Evolutionary conservation across 768 basidiomycete species (phyloP).

Genomic region (Leccinum disarticulatum): DNA sequence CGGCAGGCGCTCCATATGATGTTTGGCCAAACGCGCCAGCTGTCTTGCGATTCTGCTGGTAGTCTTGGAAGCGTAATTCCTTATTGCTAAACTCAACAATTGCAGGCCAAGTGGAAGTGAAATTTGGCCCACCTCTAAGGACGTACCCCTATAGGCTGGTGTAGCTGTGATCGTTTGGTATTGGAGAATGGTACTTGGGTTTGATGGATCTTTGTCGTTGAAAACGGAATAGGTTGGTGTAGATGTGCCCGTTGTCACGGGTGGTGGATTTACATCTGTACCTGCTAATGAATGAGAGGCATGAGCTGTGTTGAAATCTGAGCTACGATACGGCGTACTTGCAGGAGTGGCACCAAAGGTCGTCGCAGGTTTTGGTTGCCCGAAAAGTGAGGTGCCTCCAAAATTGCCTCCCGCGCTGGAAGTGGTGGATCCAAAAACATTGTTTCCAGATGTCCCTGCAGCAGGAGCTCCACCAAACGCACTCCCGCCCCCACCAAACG

Average conservation of each 20-base stretch:
- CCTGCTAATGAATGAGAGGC: conserved; percentile 26
- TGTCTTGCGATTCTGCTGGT: conserved; percentile 70
- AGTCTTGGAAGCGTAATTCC: conserved; percentile 80
- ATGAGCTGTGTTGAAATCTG: conserved; percentile 11
- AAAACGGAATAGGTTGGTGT: conserved; percentile 61
- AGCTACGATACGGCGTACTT: conserved; percentile 21
- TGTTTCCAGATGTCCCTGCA: conserved; percentile 32
- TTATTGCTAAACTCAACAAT: conserved; percentile 26
- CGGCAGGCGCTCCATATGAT: conserved; percentile 25
- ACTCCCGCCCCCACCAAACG: conserved; percentile 46
- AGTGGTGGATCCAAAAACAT: conserved; percentile 36
- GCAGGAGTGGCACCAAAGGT: conserved; percentile 44
- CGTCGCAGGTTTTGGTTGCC: conserved; percentile 47
- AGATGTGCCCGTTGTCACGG: conserved; percentile 67
- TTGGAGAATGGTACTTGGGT: conserved; percentile 49
- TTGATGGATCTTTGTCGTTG: conserved; percentile 64
- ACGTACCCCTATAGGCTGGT: conserved; percentile 74
- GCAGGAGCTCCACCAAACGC: conserved; percentile 41
- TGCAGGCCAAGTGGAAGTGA: neutral
- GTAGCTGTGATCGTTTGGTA: conserved; percentile 84
- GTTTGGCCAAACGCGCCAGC: conserved; percentile 61
- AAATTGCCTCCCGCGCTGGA: conserved; percentile 37
- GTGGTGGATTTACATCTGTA: conserved; percentile 42
- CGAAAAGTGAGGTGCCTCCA: conserved; percentile 56
- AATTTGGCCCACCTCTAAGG: conserved; percentile 58